These are phyloP conservation scores for Penicillium turbatum DNA, from an alignment of 495 filamentous ascomycete genomes.

Conservation along the genomic window DNA sequence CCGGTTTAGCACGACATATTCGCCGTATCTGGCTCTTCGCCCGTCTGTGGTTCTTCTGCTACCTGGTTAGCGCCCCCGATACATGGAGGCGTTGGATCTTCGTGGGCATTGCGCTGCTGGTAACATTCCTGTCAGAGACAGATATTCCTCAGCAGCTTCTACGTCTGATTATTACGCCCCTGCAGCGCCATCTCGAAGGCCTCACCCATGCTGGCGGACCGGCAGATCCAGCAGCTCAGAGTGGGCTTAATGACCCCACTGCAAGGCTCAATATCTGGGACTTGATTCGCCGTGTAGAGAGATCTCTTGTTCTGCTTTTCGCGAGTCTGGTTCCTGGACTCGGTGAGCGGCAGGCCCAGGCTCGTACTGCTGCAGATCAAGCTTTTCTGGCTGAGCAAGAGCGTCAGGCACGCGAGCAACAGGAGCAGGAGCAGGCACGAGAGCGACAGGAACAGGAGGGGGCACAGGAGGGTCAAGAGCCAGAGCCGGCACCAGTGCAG, in stretches of 20 bases:
- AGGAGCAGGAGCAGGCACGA: slow-evolving; percentile 4
- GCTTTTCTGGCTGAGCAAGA: slow-evolving; percentile 41
- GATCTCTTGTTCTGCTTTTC: slow-evolving; percentile 75
- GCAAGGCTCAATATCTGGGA: slow-evolving; percentile 26
- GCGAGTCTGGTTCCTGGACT: slow-evolving; percentile 82
- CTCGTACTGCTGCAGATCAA: slow-evolving; percentile 56
- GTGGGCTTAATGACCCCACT: slow-evolving; percentile 3
- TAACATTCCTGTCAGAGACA: slow-evolving; percentile 62
- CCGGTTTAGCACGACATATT: slow-evolving; percentile 47
- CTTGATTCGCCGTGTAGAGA: slow-evolving; percentile 60
- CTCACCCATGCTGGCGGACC: slow-evolving; percentile 53
- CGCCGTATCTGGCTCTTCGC: slow-evolving; percentile 73
- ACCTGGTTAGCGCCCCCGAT: slow-evolving; percentile 70
- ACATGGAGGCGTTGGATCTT: slow-evolving; percentile 67
- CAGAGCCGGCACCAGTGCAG: background rate
- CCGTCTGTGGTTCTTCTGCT: slow-evolving; percentile 70
- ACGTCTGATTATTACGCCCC: slow-evolving; percentile 53
- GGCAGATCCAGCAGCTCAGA: slow-evolving; percentile 26
- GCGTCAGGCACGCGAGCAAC: slow-evolving; percentile 20
- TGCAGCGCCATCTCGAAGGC: slow-evolving; percentile 68
- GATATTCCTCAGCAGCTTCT: slow-evolving; percentile 56
- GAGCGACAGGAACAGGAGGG: background rate
- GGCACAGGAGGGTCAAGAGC: background rate
- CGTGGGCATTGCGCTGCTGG: slow-evolving; percentile 53
- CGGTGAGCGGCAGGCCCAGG: slow-evolving; percentile 75